Evolutionary conservation across 768 basidiomycete genomes (phyloP), one percentile per base, ranked within the genome.

Genomic region (Hygrophoropsis aurantiaca): DNA sequence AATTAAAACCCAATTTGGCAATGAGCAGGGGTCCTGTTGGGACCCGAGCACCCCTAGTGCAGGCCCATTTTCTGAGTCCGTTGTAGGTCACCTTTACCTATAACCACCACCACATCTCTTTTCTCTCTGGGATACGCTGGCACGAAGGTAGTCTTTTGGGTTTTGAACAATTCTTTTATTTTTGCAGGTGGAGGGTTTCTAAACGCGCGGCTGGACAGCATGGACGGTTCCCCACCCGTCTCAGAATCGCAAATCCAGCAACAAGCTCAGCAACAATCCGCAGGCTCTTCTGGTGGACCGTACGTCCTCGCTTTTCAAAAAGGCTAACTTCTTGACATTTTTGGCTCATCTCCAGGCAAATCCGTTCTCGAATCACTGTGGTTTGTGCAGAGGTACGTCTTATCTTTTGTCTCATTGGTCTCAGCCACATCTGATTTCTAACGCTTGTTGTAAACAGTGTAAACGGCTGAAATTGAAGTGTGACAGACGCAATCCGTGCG

Each of bases 391-490:
- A 90, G 81, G 87, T 87, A 26, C 25, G 75, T 54, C 15, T 41
- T 46, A 16, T 43, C 26, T 37, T 38, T 5, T 37, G 40, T 45
- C 50, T 46, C 45, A 20, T 20, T 11, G 4, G 30, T 32, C 24
- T 45, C 42, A 40, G 47, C 20, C 50, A 45, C 49, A 51, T 48
- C 42, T 33, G 32, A n/a, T 39, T 38, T 24, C 23, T n/a, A 0
- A 9, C 23, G 11, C 49, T 9, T 30, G n/a, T 45, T 21, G 43
- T 47, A 1, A 5, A 2, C 60, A 92, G 86, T 93, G 90, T 72
- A 92, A 92, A 64, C 87, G 90, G 4, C 75, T 92, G 44, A 93
- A 93, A 57, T 76, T 92, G 44, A 90, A 85, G 70, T 93, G 90
- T 60, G 90, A 92, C 68, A 73, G 90, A 32, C 78, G 84, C 18